Base-by-base conservation (phyloP, 2,329 filamentous ascomycete species). In the Alternaria arborescens region DNA sequence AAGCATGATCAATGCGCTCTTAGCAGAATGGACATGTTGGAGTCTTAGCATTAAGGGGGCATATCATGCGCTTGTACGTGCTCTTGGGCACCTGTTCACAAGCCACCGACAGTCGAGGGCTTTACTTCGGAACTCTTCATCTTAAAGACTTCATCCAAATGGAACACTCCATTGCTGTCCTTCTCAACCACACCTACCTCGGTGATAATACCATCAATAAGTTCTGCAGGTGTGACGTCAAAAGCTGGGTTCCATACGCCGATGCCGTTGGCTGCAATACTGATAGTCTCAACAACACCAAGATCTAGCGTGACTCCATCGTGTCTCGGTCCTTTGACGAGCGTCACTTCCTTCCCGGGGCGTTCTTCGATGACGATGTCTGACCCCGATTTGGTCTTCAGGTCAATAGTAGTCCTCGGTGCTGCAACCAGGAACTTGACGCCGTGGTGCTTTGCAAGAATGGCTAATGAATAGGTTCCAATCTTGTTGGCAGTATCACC, bases 401-500 rank as follows among this genome's bases (percentile, higher is more conserved):
- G 82, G 74, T 99, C 95, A 69, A 99, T 95, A 58, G 93, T 97
- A 2, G 95, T 99, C 7, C 94, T 91, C 0, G 95, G 95, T 0
- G 95, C 95, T 0, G 95, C 95, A 30, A 99, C 94, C 10, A 99
- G 86, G 76, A 99, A 99, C 78, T 94, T 97, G 73, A 98, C 86
- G 18, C 92, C 91, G 72, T 99, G 95, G 73, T 94, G 84, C 67
- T 86, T 89, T 22, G 95, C 95, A 30, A 97, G 85, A n/a, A 98
- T 93, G 4, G 95, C 93, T 4, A 99, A 86, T 55, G 90, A 87
- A 77, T 99, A 98, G 0, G 95, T 99, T 52, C 95, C 95, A 63
- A 99, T 96, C 83, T 99, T 99, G 83, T 99, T 99, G 57, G 95
- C 95, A 0, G 95, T 98, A 80, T 99, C 95, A 30, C 95, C 95